These are phyloP conservation scores for Epichloe typhina DNA, from an alignment of 2,329 filamentous ascomycete genomes.

Conservation along the genomic window DNA sequence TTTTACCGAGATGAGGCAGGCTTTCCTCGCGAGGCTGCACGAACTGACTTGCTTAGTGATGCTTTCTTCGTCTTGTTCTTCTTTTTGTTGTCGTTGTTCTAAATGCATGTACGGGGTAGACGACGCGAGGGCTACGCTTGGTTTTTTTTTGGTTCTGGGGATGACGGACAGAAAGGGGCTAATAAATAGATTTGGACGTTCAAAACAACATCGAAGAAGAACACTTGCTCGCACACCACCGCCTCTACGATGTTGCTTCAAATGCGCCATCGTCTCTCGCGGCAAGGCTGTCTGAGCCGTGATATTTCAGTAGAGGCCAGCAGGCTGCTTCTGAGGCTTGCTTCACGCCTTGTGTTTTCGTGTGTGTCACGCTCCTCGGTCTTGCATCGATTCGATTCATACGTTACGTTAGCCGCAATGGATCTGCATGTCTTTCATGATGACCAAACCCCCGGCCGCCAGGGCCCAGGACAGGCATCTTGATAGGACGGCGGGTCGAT, in stretches of 20 bases:
- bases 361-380: too few relatives aligned
- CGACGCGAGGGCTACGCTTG: conserved; percentile 3
- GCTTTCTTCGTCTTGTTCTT: background rate
- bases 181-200: conserved; percentile 9
- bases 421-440: too few relatives aligned
- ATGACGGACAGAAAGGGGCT: conserved; percentile 3
- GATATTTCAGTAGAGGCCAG: background rate
- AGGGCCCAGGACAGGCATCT: too few relatives aligned
- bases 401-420: too few relatives aligned
- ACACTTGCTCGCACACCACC: background rate
- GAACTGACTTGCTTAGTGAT: background rate
- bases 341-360: background rate
- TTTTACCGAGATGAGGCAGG: background rate
- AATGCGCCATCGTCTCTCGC: background rate
- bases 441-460: too few relatives aligned
- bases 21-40: conserved; percentile 1
- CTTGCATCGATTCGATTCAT: too few relatives aligned
- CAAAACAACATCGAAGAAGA: background rate
- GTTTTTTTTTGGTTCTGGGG: background rate
- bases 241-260: background rate
- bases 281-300: background rate
- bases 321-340: background rate
- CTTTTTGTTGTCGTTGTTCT: background rate
- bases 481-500: too few relatives aligned
- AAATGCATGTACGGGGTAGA: conserved; percentile 10